Conservation (phyloP, 768 basidiomycete species). For the Panaeolus cyanescens region DNA sequence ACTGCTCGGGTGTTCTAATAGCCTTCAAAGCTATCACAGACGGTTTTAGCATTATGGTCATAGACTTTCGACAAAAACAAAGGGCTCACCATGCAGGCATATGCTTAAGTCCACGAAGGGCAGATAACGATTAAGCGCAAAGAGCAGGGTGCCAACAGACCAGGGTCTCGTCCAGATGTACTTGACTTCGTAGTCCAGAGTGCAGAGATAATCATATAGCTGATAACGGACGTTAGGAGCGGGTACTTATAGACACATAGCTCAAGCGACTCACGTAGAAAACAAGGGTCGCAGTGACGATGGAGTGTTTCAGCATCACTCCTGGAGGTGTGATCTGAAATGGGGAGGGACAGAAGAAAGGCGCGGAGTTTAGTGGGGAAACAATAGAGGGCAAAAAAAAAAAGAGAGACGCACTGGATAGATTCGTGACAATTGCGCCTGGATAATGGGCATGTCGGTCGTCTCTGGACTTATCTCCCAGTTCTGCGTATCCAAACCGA, state of each 20-base stretch:
- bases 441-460: background rate
- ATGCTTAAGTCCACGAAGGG: slow-evolving; percentile 3
- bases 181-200: slow-evolving; percentile 14
- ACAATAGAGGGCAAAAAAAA: background rate
- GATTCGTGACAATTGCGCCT: background rate
- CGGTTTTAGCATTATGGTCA: background rate
- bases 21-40: background rate
- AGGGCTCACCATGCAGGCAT: background rate
- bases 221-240: slow-evolving; percentile 4
- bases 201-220: slow-evolving; percentile 23
- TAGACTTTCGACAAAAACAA: background rate
- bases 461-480: background rate
- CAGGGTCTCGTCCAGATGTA: background rate
- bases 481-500: background rate
- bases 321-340: background rate
- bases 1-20: background rate
- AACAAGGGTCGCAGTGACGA: background rate
- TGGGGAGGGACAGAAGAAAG: background rate
- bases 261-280: background rate
- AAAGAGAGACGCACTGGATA: background rate
- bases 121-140: background rate
- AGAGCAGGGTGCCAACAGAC: background rate
- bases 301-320: background rate
- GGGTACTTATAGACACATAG: background rate
- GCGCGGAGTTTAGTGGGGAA: background rate